These are phyloP conservation scores for Gnetum montanum DNA, from an alignment of 75 land plant species.

Conservation along the genomic window DNA sequence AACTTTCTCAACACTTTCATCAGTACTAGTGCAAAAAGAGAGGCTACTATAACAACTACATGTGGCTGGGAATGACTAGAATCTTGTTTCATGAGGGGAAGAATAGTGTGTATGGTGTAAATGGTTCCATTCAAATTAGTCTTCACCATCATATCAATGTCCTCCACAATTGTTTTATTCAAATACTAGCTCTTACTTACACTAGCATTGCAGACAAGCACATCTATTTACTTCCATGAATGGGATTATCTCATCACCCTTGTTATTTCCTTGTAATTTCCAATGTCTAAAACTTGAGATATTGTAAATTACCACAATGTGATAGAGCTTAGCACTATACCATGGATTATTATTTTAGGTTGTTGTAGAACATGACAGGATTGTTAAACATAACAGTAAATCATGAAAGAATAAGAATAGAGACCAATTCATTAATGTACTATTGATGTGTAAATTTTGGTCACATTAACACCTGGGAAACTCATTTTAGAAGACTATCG, in stretches of 20 bases:
- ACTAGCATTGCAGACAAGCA: conserved; percentile 37
- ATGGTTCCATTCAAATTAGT: conserved; percentile 16
- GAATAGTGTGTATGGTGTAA: conserved; percentile 20
- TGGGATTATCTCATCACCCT: conserved; percentile 8
- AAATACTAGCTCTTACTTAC: conserved; percentile 8
- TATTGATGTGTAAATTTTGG: no score
- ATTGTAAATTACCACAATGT: no score
- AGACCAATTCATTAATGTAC: no score
- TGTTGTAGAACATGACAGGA: no score
- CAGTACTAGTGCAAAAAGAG: conserved; percentile 4
- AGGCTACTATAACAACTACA: background rate
- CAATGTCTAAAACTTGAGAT: conserved; percentile 24
- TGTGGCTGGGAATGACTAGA: background rate
- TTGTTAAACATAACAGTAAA: no score
- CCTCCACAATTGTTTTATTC: conserved; percentile 4
- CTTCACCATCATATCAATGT: conserved; percentile 4
- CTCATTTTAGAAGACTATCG: no score
- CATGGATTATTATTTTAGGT: no score
- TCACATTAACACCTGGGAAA: no score
- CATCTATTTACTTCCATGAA: conserved; percentile 28
- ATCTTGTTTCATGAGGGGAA: conserved; percentile 20
- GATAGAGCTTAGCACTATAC: no score
- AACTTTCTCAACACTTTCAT: no score
- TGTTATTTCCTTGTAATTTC: conserved; percentile 15
- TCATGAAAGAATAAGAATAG: no score